Conservation (phyloP, 2,329 filamentous ascomycete genomes). For the Geosmithia putterillii region DNA sequence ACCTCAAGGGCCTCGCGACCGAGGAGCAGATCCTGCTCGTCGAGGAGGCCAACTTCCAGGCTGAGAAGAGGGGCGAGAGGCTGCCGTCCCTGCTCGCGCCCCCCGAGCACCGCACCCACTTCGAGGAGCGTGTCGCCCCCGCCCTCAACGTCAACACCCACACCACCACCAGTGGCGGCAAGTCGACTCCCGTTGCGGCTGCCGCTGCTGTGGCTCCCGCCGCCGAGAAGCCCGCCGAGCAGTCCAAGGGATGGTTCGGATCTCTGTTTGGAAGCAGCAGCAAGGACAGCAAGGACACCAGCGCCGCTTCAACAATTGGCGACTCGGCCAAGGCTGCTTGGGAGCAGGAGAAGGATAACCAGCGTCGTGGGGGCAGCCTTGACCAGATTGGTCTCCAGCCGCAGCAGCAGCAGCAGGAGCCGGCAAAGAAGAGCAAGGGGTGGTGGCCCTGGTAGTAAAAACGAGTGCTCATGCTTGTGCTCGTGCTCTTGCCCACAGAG, state of each 20-base stretch:
- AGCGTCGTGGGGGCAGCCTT: slow-evolving; percentile 35
- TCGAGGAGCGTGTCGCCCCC: slow-evolving; percentile 20
- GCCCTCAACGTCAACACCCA: slow-evolving; percentile 13
- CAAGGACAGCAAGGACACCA: slow-evolving; percentile 1
- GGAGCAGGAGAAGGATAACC: slow-evolving; percentile 36
- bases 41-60: slow-evolving; percentile 40
- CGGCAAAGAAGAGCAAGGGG: slow-evolving; percentile 27
- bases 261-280: background rate
- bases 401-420: slow-evolving; percentile 3
- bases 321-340: slow-evolving; percentile 30
- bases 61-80: slow-evolving; percentile 29
- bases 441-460: slow-evolving; percentile 29
- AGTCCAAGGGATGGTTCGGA: background rate
- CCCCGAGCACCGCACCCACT: slow-evolving; percentile 24
- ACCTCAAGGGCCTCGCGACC: slow-evolving; percentile 44
- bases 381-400: slow-evolving; percentile 33
- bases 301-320: slow-evolving; percentile 11
- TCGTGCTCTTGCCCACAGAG: background rate
- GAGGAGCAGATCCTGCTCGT: slow-evolving; percentile 43
- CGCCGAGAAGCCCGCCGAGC: slow-evolving; percentile 1
- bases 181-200: background rate
- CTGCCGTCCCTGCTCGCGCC: slow-evolving; percentile 38
- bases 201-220: background rate
- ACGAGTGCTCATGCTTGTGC: background rate
- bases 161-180: no score